phyloP scores from a whole-genome alignment of 371 early-diverging fungal genomes.

The Fennellomyces sp. region DNA sequence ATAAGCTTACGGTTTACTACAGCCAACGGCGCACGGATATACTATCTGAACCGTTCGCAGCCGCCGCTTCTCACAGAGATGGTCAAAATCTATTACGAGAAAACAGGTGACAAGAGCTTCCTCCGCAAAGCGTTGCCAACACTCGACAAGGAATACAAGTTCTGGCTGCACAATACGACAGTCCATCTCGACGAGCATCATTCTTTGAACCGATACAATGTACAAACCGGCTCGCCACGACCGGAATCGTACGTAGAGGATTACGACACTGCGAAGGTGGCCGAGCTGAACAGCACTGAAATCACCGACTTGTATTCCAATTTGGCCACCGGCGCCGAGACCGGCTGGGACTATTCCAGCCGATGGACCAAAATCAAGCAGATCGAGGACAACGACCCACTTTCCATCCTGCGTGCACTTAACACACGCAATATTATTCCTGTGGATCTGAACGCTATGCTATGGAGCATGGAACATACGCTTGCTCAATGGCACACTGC shows the following conservation, averaged over 20 bases:
- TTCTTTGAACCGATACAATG: constrained; percentile 62
- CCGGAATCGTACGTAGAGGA: constrained; percentile 84
- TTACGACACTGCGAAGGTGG: constrained; percentile 53
- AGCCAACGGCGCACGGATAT: constrained; percentile 86
- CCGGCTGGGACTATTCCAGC: constrained; percentile 89
- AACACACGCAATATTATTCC: constrained; percentile 74
- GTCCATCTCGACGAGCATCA: constrained; percentile 26
- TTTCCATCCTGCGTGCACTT: constrained; percentile 51
- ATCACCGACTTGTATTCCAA: constrained; percentile 61
- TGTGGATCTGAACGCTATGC: constrained; percentile 84
- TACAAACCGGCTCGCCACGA: constrained; percentile 63
- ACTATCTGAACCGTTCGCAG: constrained; percentile 88
- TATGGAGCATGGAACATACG: constrained; percentile 73
- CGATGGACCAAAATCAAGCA: constrained; percentile 64
- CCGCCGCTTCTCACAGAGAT: constrained; percentile 84
- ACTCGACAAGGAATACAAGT: constrained; percentile 72
- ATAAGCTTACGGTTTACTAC: constrained; percentile 1
- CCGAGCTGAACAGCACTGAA: constrained; percentile 21
- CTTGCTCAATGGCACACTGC: constrained; percentile 56
- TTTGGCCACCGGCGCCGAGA: constrained; percentile 84
- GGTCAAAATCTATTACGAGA: constrained; percentile 65
- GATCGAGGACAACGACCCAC: constrained; percentile 20
- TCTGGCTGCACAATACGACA: constrained; percentile 65
- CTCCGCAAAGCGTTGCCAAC: constrained; percentile 52
- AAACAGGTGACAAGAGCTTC: constrained; percentile 56